Evolutionary conservation across 2,329 filamentous ascomycete species (phyloP).

Genomic region (Dothideomycetes sp.): DNA sequence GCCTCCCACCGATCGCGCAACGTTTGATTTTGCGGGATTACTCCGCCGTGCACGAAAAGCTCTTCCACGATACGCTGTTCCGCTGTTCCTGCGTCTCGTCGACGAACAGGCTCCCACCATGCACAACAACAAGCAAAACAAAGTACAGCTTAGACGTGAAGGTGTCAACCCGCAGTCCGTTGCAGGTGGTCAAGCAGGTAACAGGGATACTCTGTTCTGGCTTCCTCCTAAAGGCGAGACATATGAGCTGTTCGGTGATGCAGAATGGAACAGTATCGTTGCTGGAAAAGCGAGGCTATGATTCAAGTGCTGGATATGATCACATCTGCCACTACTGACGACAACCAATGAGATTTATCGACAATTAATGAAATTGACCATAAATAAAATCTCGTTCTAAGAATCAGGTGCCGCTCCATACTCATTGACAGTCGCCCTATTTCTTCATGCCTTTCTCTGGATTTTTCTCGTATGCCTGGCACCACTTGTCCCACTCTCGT

Average conservation of each 20-base stretch:
- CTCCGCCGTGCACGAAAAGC: conserved; percentile 49
- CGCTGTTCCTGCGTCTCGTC: conserved; percentile 60
- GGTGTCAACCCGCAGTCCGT: conserved; percentile 51
- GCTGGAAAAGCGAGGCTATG: conserved; percentile 27
- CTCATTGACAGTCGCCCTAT: too few relatives aligned
- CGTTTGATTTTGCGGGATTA: conserved; percentile 52
- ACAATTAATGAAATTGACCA: too few relatives aligned
- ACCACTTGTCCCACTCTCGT: conserved; percentile 34
- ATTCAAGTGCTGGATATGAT: too few relatives aligned
- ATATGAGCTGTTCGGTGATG: conserved; percentile 50
- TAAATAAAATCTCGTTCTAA: too few relatives aligned
- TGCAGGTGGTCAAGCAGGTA: conserved; percentile 35
- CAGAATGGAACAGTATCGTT: conserved; percentile 48
- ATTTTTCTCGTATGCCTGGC: conserved; percentile 29
- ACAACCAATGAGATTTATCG: too few relatives aligned
- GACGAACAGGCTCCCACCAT: conserved; percentile 41
- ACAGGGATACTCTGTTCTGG: conserved; percentile 43
- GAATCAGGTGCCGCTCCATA: too few relatives aligned
- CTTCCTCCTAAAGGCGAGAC: conserved; percentile 35
- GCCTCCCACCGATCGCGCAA: conserved; percentile 36
- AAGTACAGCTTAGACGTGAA: conserved; percentile 58
- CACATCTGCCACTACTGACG: too few relatives aligned
- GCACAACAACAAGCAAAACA: conserved; percentile 76
- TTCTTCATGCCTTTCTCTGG: conserved; percentile 33
- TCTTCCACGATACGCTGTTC: conserved; percentile 66